A percentile compares a stretch with the other conserved stretches of the same genome.
Evolutionary conservation across 805 yeast species (phyloP).

Genomic region (Yamadazyma laniorum): DNA sequence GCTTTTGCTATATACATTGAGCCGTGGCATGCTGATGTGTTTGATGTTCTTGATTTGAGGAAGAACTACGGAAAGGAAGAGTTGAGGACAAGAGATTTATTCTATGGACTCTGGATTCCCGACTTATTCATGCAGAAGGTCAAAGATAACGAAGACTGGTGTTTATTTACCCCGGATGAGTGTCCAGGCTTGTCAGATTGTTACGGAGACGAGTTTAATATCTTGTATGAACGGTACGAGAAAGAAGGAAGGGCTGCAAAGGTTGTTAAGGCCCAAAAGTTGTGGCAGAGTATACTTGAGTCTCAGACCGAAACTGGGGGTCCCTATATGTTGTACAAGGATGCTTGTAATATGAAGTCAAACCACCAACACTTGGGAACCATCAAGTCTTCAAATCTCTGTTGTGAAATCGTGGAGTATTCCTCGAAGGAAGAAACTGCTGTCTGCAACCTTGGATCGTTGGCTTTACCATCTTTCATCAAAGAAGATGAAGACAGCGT

Average conservation of each 20-base stretch:
- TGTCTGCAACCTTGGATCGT: constrained; percentile 90
- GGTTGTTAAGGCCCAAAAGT: constrained; percentile 78
- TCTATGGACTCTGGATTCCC: constrained; percentile 92
- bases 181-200: constrained; percentile 83
- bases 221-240: constrained; percentile 72
- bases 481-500: constrained; percentile 34
- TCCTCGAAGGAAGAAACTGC: constrained; percentile 92
- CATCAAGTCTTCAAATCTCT: constrained; percentile 88
- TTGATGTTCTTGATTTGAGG: constrained; percentile 80
- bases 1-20: constrained; percentile 93
- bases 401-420: constrained; percentile 93
- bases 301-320: constrained; percentile 96
- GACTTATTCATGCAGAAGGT: constrained; percentile 93
- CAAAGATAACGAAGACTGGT: constrained; percentile 76
- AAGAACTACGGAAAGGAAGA: constrained; percentile 97
- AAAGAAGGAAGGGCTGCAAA: constrained; percentile 59
- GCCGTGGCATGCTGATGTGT: constrained; percentile 95
- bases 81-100: constrained; percentile 86
- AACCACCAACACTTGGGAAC: constrained; percentile 92
- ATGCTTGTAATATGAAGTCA: constrained; percentile 81
- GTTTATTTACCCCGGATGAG: constrained; percentile 83
- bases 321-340: constrained; percentile 93
- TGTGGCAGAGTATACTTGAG: constrained; percentile 87
- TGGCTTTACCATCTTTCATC: constrained; percentile 82
- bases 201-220: constrained; percentile 81